Evolutionary conservation across 805 yeast genomes (phyloP), one percentile per base, ranked within the genome.

Genomic region (Sugiyamaella mastotermitis): DNA sequence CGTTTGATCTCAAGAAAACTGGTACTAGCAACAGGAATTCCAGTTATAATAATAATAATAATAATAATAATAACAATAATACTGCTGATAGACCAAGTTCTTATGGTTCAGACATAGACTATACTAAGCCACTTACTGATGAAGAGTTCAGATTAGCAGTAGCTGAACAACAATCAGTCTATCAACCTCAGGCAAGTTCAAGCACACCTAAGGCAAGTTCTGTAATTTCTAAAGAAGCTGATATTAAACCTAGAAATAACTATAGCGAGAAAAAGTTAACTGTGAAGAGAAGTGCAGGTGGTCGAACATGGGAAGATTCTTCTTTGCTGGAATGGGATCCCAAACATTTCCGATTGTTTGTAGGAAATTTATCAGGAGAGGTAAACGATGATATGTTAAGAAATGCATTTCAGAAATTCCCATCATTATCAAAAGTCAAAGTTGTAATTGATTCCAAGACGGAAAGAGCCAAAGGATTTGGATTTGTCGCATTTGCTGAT

Each of bases 301-400:
- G 73, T 5, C 56, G 64, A 42, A 57, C 52, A 13, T 72, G 78
- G 78, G 62, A 66, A 25, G 78, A 73, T 42, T 42, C 60, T 4
- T 47, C 71, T 2, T 55, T 72, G 15, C 57, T 65, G 4, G 81
- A 74, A 30, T 81, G 86, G 86, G 72, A 81, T 50, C 84, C 87
- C 0, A 60, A 65, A 13, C 86, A 81, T 47, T 83, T 78, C 58
- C 61, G 85, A 21, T 60, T 83, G 15, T 83, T 83, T 58, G 83
- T 83, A 5, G 94, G 92, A 0, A 81, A 83, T 49, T 57, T 83
- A 22, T 83, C 85, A 0, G 64, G 68, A 3, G 88, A 81, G 49
- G 88, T 76, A 3, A 72, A 68, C 17, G 83, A 78, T 41, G 72
- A 67, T 14, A 48, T 73, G 32, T 61, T 83, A n/a, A 49, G 58